Evolutionary conservation across 1,284 basidiomycete species (phyloP).

Genomic region (Leccinum variabile): DNA sequence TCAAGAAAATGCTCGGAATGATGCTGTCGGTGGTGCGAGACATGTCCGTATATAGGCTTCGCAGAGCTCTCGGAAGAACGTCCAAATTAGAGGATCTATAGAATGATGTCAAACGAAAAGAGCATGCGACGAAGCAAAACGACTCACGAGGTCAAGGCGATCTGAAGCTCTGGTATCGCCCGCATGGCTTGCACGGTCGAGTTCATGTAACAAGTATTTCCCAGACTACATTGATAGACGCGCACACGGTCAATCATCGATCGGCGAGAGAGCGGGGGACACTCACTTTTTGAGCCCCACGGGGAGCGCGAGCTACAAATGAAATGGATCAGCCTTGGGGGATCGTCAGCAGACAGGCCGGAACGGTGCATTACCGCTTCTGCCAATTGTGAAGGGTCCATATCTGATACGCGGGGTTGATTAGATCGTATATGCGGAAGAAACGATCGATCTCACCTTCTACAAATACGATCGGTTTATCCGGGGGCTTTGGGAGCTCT

Average conservation of each 20-base stretch:
- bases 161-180: conserved; percentile 85
- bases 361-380: conserved; percentile 56
- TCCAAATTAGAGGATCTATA: conserved; percentile 26
- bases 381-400: conserved; percentile 82
- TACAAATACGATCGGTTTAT: conserved; percentile 77
- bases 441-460: conserved; percentile 50
- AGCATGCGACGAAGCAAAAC: background rate
- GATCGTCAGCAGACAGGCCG: conserved; percentile 8
- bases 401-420: conserved; percentile 51
- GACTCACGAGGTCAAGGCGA: conserved; percentile 59
- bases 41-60: conserved; percentile 76
- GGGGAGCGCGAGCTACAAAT: conserved; percentile 55
- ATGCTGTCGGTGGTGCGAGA: conserved; percentile 75
- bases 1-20: conserved; percentile 73
- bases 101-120: background rate
- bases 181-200: conserved; percentile 91
- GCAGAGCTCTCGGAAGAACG: conserved; percentile 58
- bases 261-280: background rate
- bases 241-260: conserved; percentile 14
- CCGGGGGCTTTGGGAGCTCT: conserved; percentile 86
- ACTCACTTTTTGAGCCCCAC: conserved; percentile 67
- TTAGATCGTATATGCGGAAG: conserved; percentile 9
- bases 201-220: conserved; percentile 97
- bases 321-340: background rate
- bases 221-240: conserved; percentile 46